Percentiles rank a stretch among this genome's conserved stretches.
phyloP scores from a whole-genome alignment of 768 basidiomycete genomes.

The Podaxis sp. region DNA sequence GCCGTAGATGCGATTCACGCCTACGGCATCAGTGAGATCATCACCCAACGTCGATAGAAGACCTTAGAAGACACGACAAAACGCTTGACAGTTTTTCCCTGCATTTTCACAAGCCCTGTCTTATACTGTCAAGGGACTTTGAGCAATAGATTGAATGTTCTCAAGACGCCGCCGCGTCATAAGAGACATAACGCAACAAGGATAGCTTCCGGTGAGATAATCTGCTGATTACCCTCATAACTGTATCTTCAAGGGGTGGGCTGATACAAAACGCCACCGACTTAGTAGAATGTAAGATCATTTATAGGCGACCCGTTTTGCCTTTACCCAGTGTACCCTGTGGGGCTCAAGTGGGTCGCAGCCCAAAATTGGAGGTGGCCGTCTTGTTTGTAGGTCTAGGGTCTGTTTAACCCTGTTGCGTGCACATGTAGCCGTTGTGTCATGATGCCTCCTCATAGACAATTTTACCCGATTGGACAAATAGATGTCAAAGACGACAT shows the following conservation, averaged over 20 bases:
- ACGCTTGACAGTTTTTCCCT: neutral
- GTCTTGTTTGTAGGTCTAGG: neutral
- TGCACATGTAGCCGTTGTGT: neutral
- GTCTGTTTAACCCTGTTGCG: neutral
- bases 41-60: neutral
- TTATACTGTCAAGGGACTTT: neutral
- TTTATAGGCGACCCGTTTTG: neutral
- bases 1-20: neutral
- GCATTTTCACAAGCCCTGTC: slow-evolving; percentile 2
- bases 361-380: too few species aligned
- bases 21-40: slow-evolving; percentile 6
- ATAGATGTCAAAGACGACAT: neutral
- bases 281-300: too few species aligned
- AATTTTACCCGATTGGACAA: neutral
- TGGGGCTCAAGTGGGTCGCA: neutral
- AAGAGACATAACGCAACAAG: neutral
- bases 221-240: neutral
- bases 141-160: neutral
- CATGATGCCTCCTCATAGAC: neutral
- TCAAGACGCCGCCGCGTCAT: neutral
- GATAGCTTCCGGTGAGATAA: neutral
- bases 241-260: neutral
- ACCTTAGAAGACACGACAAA: neutral
- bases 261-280: too few species aligned
- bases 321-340: neutral